Conservation (phyloP, 208 protist genomes). For the Phytomonas serpens region DNA sequence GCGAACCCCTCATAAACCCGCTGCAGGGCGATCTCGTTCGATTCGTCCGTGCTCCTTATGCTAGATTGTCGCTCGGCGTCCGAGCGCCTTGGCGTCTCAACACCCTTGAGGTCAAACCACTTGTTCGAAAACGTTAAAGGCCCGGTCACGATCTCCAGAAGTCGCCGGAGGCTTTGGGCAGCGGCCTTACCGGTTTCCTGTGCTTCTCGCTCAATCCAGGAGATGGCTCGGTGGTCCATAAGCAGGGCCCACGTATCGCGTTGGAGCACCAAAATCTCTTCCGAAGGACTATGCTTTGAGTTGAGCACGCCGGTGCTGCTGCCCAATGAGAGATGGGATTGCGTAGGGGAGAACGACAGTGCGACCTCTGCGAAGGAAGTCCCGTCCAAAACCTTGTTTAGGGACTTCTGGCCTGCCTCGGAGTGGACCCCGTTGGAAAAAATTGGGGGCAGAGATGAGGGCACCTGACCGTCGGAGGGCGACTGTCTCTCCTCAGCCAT, state of each 20-base stretch:
- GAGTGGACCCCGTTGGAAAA: neutral
- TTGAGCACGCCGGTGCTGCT: neutral
- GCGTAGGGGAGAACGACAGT: neutral
- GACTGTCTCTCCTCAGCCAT: too few relatives aligned
- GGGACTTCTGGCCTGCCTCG: too few relatives aligned
- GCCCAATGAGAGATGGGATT: neutral
- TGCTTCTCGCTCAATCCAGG: conserved; percentile 80
- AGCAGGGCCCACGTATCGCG: conserved; percentile 75
- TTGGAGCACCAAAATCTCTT: conserved; percentile 22
- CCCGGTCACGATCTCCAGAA: conserved; percentile 53
- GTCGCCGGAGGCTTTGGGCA: conserved; percentile 49
- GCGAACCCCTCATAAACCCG: conserved; percentile 67
- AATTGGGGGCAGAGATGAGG: neutral
- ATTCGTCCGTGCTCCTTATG: neutral
- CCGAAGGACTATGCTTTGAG: neutral
- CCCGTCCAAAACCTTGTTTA: too few relatives aligned
- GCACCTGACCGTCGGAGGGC: neutral
- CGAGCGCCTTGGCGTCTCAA: neutral
- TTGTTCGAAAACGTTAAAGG: neutral
- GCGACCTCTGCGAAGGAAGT: neutral
- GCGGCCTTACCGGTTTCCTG: conserved; percentile 47
- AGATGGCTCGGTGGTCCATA: conserved; percentile 78
- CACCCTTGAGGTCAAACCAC: neutral
- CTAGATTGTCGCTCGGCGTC: neutral
- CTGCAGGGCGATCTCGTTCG: conserved; percentile 16